These are phyloP conservation scores for Trichoderma hamatum DNA, from an alignment of 2,329 filamentous ascomycete species.

Conservation along the genomic window DNA sequence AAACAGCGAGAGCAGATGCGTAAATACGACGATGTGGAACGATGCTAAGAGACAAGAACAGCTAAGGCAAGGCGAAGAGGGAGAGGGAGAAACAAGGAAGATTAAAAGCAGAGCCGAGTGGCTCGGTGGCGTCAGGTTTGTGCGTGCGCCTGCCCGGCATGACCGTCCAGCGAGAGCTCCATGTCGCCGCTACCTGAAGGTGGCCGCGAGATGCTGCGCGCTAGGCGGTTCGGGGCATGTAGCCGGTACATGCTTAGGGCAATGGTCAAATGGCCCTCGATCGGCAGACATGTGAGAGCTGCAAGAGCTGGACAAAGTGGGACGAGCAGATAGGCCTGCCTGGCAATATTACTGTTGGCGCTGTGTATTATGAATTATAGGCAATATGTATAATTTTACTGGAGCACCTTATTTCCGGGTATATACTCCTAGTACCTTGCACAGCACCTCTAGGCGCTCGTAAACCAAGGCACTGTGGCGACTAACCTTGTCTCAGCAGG, in stretches of 20 bases:
- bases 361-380: background rate
- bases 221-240: conserved; percentile 17
- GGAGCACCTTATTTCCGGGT: background rate
- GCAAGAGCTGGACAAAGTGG: background rate
- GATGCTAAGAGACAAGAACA: background rate
- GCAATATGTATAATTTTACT: background rate
- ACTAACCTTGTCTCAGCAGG: background rate
- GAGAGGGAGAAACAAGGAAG: conserved; percentile 15
- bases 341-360: background rate
- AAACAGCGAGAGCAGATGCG: background rate
- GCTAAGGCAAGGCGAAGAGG: background rate
- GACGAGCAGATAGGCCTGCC: background rate
- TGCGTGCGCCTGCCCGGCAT: conserved; percentile 15
- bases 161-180: conserved; percentile 9
- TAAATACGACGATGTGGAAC: background rate
- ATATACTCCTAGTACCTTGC: no score
- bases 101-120: conserved; percentile 17
- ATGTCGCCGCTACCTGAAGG: conserved; percentile 18
- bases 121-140: conserved; percentile 23
- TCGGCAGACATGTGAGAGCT: conserved; percentile 24
- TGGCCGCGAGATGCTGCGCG: background rate
- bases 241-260: conserved; percentile 24
- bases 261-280: conserved; percentile 15
- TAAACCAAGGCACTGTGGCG: background rate
- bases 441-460: background rate